These are phyloP conservation scores for Vaccinium vitisidaea DNA, from an alignment of 148 eudicot genomes.

Conservation along the genomic window DNA sequence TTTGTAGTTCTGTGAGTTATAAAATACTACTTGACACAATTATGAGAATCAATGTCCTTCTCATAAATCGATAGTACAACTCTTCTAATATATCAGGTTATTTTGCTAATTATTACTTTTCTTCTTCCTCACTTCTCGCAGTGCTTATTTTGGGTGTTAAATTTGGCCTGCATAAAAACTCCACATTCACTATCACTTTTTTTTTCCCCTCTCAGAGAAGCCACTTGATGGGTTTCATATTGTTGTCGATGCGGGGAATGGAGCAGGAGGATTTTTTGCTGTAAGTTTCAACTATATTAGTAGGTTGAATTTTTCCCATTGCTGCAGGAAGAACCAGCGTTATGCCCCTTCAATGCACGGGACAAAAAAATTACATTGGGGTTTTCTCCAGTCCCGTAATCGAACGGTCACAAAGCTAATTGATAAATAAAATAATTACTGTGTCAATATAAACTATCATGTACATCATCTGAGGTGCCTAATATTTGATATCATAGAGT, in stretches of 20 bases:
- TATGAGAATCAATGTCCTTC: neutral
- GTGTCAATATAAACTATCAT: too few species aligned
- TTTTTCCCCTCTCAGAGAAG: slow-evolving; percentile 60
- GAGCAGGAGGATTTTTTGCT: slow-evolving; percentile 97
- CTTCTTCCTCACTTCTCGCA: neutral
- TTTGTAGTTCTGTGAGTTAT: neutral
- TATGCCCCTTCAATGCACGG: too few species aligned
- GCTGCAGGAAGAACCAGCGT: neutral
- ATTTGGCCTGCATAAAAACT: neutral
- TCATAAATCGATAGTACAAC: neutral
- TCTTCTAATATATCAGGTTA: neutral
- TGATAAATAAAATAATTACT: too few species aligned
- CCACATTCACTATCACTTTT: slow-evolving; percentile 12
- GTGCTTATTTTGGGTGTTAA: neutral
- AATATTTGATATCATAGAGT: too few species aligned
- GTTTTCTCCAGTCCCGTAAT: too few species aligned
- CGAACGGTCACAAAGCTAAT: too few species aligned
- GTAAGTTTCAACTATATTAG: slow-evolving; percentile 42
- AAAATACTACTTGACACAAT: neutral
- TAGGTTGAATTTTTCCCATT: neutral
- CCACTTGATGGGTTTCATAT: slow-evolving; percentile 97
- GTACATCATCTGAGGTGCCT: too few species aligned
- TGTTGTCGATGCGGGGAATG: slow-evolving; percentile 99
- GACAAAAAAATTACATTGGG: too few species aligned
- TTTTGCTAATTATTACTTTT: neutral